Evolutionary conservation across 2,329 filamentous ascomycete genomes (phyloP), one percentile per base, ranked within the genome.

Genomic region (Clonostachys byssicola): DNA sequence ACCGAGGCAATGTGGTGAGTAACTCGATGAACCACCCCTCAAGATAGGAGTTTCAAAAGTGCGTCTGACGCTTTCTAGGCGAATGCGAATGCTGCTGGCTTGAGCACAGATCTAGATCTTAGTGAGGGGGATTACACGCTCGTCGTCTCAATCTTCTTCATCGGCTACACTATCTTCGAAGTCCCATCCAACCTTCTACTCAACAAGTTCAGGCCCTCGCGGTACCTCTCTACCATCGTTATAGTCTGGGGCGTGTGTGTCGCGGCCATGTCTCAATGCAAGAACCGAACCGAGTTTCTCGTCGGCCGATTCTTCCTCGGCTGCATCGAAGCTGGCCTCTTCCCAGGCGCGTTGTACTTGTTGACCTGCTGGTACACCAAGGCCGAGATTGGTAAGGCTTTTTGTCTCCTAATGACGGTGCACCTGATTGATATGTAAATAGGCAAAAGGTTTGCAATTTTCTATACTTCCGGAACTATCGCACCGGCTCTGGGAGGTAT

Each of bases 361-460:
- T 72, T 91, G 16, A 89, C 86, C 0, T 77, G 89, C 53, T 90
- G 89, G 70, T 91, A 91, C 67, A 86, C 81, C 42, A 86, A 86
- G 58, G 74, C 77, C 23, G 86, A 91, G 63, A 75, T 90, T 2
- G 86, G 36, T 39, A 16, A 39, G 36, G 13, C 20, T 23, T 23
- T 23, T 23, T 23, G 20, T 23, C 20, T 23, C 5, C 5, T 23
- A 7, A 6, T 23, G 20, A 23, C 18, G 20, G 20, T 23, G 6
- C 5, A 23, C 20, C 6, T 23, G 20, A 23, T 6, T 23, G 6
- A 23, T 7, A 23, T 23, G 20, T 23, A 7, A 73, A 14, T 59
- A 79, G 73, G 74, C 4, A 80, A 77, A 51, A 70, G 77, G 2
- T 79, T 80, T 51, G 73, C 72, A 17, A 63, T 80, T 12, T 81